Base-by-base conservation (phyloP, 495 filamentous ascomycete species). In the Cairneyella variabilis region DNA sequence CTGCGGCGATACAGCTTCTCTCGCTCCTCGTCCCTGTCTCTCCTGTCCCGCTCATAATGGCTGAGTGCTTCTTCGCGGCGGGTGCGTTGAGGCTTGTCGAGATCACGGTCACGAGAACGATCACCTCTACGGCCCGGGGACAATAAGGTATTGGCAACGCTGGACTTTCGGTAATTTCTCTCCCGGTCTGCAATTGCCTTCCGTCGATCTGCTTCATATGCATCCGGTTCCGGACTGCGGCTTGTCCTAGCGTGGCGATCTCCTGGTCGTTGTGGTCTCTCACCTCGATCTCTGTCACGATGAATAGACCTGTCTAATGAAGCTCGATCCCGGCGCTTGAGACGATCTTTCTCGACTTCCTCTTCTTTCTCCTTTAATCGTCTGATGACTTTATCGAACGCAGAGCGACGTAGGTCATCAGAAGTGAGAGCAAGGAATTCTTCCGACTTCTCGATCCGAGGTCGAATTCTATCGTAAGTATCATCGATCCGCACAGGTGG, bases 361-460 rank as follows among this genome's bases (percentile, higher is more conserved):
- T 96, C 91, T 44, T 95, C 89, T 66, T 91, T 90, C 64, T 97
- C 93, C 61, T 85, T 87, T 4, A 96, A 71, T 47, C 93, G 90
- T 34, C 90, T 86, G 53, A 97, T 83, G 60, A 90, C 78, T 69
- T 97, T 99, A 25, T 97, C 95, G 64, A 96, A 97, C 10, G 90
- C 95, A 50, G 79, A 75, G 23, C 83, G 81, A 42, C 91, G 88
- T 30, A 86, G 73, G 25, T 95, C 89, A 20, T 97, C 93, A 9
- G 85, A 80, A 46, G 87, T 77, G 22, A 97, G 75, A 17, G 84
- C 86, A 53, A 84, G 80, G 70, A 86, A 99, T 64, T 97, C 93
- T 11, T 90, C 82, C 26, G 79, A 80, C 50, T 86, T 85, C 57
- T 89, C 84, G 22, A 99, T 76, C 26, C 88, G 82, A 28, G 84